These are phyloP conservation scores for Eimeria maxima DNA, from an alignment of 169 alveolate species.

Conservation along the genomic window DNA sequence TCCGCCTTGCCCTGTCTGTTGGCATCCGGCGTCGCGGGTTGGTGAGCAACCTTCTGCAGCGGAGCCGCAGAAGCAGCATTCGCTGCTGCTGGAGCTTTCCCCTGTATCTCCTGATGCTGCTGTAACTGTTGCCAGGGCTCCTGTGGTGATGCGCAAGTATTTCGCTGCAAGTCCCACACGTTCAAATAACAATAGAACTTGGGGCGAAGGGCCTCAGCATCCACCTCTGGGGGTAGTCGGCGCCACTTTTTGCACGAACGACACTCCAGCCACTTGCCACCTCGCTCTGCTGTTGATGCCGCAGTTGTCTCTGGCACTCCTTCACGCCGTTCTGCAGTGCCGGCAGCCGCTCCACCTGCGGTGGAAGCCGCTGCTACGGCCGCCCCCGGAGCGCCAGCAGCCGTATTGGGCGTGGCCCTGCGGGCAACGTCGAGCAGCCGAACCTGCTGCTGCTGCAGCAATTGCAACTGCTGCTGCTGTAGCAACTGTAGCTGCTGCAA, in stretches of 20 bases:
- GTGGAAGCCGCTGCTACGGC: conserved; percentile 59
- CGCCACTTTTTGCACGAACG: conserved; percentile 79
- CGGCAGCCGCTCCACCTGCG: conserved; percentile 22
- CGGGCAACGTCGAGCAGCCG: conserved; percentile 78
- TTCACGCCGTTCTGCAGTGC: conserved; percentile 50
- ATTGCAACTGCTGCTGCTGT: conserved; percentile 77
- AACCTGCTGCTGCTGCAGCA: conserved; percentile 66
- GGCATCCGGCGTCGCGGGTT: conserved; percentile 40
- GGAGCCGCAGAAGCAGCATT: conserved; percentile 64
- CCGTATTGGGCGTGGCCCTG: conserved; percentile 60
- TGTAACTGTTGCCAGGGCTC: conserved; percentile 82
- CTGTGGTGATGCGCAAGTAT: conserved; percentile 78
- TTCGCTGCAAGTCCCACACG: conserved; percentile 69
- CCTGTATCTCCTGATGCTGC: conserved; percentile 65
- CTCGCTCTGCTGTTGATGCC: conserved; percentile 18
- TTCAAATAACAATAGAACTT: conserved; percentile 74
- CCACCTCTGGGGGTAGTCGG: conserved; percentile 79
- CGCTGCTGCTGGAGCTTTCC: conserved; percentile 50
- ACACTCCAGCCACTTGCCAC: conserved; percentile 75
- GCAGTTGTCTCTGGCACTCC: conserved; percentile 62
- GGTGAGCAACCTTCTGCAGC: conserved; percentile 53
- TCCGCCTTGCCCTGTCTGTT: conserved; percentile 59
- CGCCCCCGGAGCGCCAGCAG: conserved; percentile 1
- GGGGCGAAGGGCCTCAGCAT: conserved; percentile 71
- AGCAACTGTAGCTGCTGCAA: conserved; percentile 64